Percentiles rank a stretch among this genome's conserved stretches.
Conservation (phyloP, 1,284 basidiomycete species). For the Gymnopus androsaceus region DNA sequence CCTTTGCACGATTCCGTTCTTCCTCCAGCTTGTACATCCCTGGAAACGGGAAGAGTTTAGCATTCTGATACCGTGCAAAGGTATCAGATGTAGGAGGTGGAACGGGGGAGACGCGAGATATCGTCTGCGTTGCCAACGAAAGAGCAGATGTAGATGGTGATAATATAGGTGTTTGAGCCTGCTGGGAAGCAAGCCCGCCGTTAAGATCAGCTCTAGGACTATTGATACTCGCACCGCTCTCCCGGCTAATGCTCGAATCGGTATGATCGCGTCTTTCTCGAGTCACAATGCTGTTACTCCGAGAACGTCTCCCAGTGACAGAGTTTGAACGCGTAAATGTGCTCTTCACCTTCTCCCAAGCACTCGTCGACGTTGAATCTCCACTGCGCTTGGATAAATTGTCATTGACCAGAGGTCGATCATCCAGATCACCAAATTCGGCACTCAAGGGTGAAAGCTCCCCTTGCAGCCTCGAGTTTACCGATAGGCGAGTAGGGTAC, state of each 20-base stretch:
- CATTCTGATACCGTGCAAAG: slow-evolving; percentile 64
- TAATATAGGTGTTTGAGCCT: slow-evolving; percentile 50
- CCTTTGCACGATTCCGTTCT: slow-evolving; percentile 60
- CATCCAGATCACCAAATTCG: slow-evolving; percentile 63
- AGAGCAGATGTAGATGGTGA: slow-evolving; percentile 63
- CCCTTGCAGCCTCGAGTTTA: slow-evolving; percentile 54
- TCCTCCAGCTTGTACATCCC: slow-evolving; percentile 79
- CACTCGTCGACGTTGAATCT: slow-evolving; percentile 50
- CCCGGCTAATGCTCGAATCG: slow-evolving; percentile 71
- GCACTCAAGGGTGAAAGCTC: slow-evolving; percentile 53
- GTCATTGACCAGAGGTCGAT: slow-evolving; percentile 43
- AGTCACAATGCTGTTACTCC: slow-evolving; percentile 71
- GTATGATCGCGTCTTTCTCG: slow-evolving; percentile 66
- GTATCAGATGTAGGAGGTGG: slow-evolving; percentile 64
- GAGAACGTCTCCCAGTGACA: slow-evolving; percentile 68
- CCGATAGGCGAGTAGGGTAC: slow-evolving; percentile 60
- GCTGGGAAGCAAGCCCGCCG: slow-evolving; percentile 39
- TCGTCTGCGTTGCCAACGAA: slow-evolving; percentile 55
- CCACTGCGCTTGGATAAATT: slow-evolving; percentile 56
- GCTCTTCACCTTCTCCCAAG: slow-evolving; percentile 70
- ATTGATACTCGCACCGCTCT: slow-evolving; percentile 70
- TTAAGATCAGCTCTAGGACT: slow-evolving; percentile 58
- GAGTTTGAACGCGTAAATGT: slow-evolving; percentile 64
- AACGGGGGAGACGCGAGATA: slow-evolving; percentile 64
- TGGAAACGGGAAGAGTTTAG: slow-evolving; percentile 89